phyloP scores from a whole-genome alignment of 83 land plant genomes.

The Diphasiastrum complanatum region DNA sequence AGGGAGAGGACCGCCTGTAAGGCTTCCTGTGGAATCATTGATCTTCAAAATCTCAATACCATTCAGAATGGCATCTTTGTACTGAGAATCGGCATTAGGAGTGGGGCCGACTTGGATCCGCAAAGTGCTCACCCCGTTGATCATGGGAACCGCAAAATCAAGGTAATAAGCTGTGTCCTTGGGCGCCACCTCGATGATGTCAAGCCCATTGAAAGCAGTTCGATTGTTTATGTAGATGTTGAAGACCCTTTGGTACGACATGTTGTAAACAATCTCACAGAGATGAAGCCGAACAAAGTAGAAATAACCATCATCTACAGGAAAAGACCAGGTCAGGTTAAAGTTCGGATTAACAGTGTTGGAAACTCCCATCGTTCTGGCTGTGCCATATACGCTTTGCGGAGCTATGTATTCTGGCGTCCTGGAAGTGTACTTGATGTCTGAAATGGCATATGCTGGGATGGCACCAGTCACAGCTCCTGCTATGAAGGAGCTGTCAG shows the following conservation, averaged over 20 bases:
- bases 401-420: conserved; percentile 36
- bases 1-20: not conserved
- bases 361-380: conserved; percentile 48
- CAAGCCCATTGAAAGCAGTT: conserved; percentile 8
- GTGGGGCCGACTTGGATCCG: conserved; percentile 19
- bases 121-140: not conserved
- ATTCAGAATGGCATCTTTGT: conserved; percentile 19
- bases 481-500: conserved; percentile 43
- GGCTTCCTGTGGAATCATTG: conserved; percentile 16
- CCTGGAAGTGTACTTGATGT: not conserved
- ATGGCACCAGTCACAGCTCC: conserved; percentile 44
- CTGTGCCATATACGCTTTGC: conserved; percentile 39
- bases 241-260: conserved; percentile 6
- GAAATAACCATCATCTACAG: conserved; percentile 7
- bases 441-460: not conserved
- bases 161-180: not conserved
- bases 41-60: conserved; percentile 27
- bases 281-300: conserved; percentile 21
- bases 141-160: conserved; percentile 11
- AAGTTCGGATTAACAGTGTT: conserved; percentile 25
- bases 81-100: conserved; percentile 1
- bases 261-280: conserved; percentile 13
- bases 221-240: conserved; percentile 11
- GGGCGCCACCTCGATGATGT: not conserved
- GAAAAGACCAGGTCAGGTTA: conserved; percentile 22